Conservation (phyloP, 371 early-diverging fungal species). For the Cokeromyces recurvatus region DNA sequence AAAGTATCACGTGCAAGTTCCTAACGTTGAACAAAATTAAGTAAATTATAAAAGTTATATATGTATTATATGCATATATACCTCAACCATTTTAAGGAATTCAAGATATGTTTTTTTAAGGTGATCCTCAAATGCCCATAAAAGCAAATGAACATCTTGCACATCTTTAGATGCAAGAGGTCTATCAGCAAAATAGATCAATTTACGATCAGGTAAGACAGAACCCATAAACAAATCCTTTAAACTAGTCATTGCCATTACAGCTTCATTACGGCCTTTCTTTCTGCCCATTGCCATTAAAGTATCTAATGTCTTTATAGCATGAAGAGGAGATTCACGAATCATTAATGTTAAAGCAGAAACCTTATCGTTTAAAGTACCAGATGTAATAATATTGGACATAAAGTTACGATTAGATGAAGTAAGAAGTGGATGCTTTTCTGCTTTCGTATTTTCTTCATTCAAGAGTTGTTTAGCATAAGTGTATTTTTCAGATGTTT, state of each 20-base stretch:
- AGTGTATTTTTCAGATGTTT: slow-evolving; percentile 40
- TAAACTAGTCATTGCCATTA: slow-evolving; percentile 81
- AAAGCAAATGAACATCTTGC: slow-evolving; percentile 64
- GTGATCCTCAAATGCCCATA: slow-evolving; percentile 93
- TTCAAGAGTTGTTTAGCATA: slow-evolving; percentile 65
- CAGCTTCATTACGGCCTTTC: slow-evolving; percentile 84
- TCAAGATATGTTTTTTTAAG: slow-evolving; percentile 89
- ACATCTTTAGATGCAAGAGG: slow-evolving; percentile 61
- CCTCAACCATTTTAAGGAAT: slow-evolving; percentile 79
- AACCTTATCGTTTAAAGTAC: slow-evolving; percentile 90
- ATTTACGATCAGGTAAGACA: slow-evolving; percentile 79
- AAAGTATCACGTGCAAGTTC: slow-evolving; percentile 83
- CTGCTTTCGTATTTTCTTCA: slow-evolving; percentile 66
- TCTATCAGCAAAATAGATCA: slow-evolving; percentile 87
- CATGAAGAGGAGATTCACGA: slow-evolving; percentile 90
- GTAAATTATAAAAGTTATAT: background rate
- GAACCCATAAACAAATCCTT: slow-evolving; percentile 85
- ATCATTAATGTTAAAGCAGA: slow-evolving; percentile 89
- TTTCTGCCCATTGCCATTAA: slow-evolving; percentile 84
- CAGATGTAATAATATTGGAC: slow-evolving; percentile 80
- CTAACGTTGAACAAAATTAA: slow-evolving; percentile 14
- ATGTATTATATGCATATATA: slow-evolving; percentile 13
- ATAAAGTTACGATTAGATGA: slow-evolving; percentile 84
- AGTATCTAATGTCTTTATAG: slow-evolving; percentile 70
- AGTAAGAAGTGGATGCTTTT: slow-evolving; percentile 50